Conservation (phyloP, 768 basidiomycete genomes). For the Trametes villosa region DNA sequence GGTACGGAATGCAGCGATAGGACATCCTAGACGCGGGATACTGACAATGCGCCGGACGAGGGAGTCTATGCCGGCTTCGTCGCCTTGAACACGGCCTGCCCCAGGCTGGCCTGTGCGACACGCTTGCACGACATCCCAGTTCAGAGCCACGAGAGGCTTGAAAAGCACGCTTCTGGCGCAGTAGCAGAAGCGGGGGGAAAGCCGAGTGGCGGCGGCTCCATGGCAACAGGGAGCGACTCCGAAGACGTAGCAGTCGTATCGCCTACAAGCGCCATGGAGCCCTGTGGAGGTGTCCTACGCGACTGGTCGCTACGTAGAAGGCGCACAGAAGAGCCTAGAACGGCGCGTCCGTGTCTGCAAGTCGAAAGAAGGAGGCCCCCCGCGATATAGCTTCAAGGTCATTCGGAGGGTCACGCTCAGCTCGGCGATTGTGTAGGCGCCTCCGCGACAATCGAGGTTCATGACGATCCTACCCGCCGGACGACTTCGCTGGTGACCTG, state of each 20-base stretch:
- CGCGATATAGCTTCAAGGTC: constrained; percentile 7
- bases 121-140: constrained; percentile 31
- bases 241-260: background rate
- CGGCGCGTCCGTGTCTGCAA: background rate
- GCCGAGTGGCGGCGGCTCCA: background rate
- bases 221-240: background rate
- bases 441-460: constrained; percentile 86
- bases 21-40: constrained; percentile 58
- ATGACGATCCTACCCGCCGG: constrained; percentile 70
- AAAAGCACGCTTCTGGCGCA: background rate
- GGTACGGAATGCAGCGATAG: background rate
- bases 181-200: no score
- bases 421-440: constrained; percentile 43
- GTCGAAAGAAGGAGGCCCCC: constrained; percentile 5
- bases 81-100: constrained; percentile 70
- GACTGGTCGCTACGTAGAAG: constrained; percentile 9
- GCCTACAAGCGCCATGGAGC: no score
- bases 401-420: background rate
- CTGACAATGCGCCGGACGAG: constrained; percentile 28
- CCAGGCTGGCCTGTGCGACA: constrained; percentile 49
- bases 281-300: constrained; percentile 21
- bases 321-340: background rate
- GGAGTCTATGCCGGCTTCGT: constrained; percentile 48
- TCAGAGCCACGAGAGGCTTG: constrained; percentile 4
- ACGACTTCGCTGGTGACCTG: constrained; percentile 13